Conservation (phyloP, 2,329 filamentous ascomycete species). For the Dactylellina sp. region DNA sequence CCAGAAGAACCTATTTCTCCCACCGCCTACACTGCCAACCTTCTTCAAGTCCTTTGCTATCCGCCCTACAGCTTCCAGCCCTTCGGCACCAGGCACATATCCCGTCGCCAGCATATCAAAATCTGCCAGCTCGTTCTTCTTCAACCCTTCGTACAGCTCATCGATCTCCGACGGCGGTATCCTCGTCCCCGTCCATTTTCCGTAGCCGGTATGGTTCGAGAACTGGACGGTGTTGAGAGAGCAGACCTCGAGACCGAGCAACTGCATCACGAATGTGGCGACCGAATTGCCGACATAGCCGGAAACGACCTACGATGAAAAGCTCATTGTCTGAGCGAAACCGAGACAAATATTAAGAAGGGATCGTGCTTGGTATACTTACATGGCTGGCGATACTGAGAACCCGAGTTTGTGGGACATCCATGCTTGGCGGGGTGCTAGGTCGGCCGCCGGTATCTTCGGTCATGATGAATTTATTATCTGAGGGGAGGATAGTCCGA, state of each 20-base stretch:
- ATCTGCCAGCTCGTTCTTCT: constrained; percentile 83
- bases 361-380: constrained; percentile 5
- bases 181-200: constrained; percentile 85
- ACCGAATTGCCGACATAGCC: constrained; percentile 98
- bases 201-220: constrained; percentile 96
- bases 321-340: constrained; percentile 7
- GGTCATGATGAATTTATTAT: constrained; percentile 26
- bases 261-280: constrained; percentile 93
- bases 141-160: constrained; percentile 85
- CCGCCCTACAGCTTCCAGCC: constrained; percentile 82
- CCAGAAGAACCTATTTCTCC: constrained; percentile 85
- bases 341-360: too few relatives aligned
- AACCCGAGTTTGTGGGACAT: constrained; percentile 45
- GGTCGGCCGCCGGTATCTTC: constrained; percentile 20
- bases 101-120: constrained; percentile 96
- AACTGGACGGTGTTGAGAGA: constrained; percentile 97
- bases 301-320: constrained; percentile 64
- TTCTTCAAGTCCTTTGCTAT: constrained; percentile 84
- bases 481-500: not conserved
- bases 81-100: constrained; percentile 88
- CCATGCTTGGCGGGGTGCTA: constrained; percentile 31
- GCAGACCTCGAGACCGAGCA: constrained; percentile 90
- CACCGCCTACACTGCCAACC: constrained; percentile 70
- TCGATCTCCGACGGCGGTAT: constrained; percentile 84
- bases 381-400: constrained; percentile 56